Evolutionary conservation across 768 basidiomycete species (phyloP), one percentile per base, ranked within the genome.

Genomic region (Cubamyces lactineus): DNA sequence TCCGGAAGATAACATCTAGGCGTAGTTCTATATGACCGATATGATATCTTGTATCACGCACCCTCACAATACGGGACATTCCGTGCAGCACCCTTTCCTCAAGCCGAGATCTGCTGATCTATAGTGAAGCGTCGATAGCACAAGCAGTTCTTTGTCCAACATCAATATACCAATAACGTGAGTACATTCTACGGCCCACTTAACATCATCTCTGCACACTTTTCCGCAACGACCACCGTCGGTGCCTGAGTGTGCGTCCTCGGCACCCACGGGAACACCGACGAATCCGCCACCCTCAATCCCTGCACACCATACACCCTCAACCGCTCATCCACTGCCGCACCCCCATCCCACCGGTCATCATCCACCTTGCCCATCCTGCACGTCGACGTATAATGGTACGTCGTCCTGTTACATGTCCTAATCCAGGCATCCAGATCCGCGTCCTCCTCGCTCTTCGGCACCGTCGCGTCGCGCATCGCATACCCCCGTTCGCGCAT

Each of bases 1-100:
- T 11, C 82, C 85, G 13, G 88, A 90, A 74, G 87, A 90, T 66
- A 77, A 86, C 73, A 78, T 88, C 30, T 87, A 72, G 64, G 41
- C 57, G 21, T 2, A 23, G 23, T 43, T 8, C 5, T 11, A 34
- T 34, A 34, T 34, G 5, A 11, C 9, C 34, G 34, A 34, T 34
- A 5, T 34, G 9, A 6, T 34, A 9, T 11, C 34, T 11, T 34
- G 34, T 34, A 34, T 11, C 9, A 34, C 11, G 34, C 34, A 34
- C 34, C 11, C 34, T 34, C 9, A 34, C 34, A 34, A 34, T 9
- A 34, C 11, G 9, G 34, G 28, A 30, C 8, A 30, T 30, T 11
- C 34, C 11, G 34, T 34, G 34, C 34, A 28, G 28, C 28, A 28
- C 7, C 7, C 28, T 7, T 28, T 34, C 8, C 8, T 8, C 28